Percentiles rank a stretch among this genome's conserved stretches.
These are phyloP conservation scores for Leishmania mexicana DNA, from an alignment of 208 protist species.

Conservation along the genomic window DNA sequence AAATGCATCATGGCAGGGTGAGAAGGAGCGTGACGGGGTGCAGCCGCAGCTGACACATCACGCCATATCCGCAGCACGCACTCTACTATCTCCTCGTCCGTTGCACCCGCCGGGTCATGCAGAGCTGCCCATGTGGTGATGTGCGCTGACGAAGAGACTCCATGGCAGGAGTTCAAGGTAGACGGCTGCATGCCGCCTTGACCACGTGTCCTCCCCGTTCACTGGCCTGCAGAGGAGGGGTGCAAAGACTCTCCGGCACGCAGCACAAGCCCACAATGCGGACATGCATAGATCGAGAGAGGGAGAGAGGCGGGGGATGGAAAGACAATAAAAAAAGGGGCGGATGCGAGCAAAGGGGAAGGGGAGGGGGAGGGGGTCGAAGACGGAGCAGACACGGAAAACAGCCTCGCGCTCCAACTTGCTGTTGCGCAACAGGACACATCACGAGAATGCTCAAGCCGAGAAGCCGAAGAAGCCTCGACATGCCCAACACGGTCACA, in stretches of 20 bases:
- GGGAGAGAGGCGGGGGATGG: neutral
- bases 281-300: neutral
- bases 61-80: constrained; percentile 8
- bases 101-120: neutral
- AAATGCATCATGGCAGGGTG: neutral
- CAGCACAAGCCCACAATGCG: neutral
- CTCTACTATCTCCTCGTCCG: constrained; percentile 6
- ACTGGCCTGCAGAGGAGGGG: neutral
- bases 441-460: neutral
- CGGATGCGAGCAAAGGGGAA: neutral
- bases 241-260: neutral
- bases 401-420: neutral
- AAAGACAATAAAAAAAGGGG: too few species aligned
- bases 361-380: neutral
- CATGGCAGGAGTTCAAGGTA: neutral
- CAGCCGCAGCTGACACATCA: neutral
- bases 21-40: neutral
- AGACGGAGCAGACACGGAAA: neutral
- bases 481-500: neutral
- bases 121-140: neutral
- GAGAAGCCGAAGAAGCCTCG: neutral
- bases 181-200: neutral
- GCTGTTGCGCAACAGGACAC: neutral
- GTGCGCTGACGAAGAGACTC: neutral
- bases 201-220: neutral